Percentiles rank a stretch among this genome's conserved stretches.
Conservation (phyloP, 805 yeast species). For the Saccharomyces eubayanus region DNA sequence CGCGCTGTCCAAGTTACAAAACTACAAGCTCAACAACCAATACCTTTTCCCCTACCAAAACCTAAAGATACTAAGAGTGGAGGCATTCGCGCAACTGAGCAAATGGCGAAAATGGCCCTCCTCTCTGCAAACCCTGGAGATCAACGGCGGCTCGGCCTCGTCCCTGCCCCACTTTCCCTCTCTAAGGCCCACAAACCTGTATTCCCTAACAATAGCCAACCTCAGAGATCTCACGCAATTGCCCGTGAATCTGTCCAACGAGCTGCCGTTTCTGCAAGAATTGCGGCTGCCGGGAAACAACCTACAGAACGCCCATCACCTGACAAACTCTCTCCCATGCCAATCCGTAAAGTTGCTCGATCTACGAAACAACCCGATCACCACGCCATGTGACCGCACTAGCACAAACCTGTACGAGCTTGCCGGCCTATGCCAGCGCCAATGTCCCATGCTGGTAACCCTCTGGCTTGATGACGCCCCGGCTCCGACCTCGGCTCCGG, state of each 20-base stretch:
- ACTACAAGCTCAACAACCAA: not conserved
- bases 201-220: slow-evolving; percentile 5
- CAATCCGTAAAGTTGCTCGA: slow-evolving; percentile 10
- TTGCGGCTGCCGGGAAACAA: slow-evolving; percentile 15
- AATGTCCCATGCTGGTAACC: not conserved
- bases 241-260: slow-evolving; percentile 7
- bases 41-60: not conserved
- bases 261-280: slow-evolving; percentile 11
- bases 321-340: slow-evolving; percentile 11
- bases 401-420: not conserved
- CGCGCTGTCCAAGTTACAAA: not conserved
- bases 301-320: slow-evolving; percentile 7
- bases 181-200: slow-evolving; percentile 7
- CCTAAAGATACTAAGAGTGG: slow-evolving; percentile 1
- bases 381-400: not conserved
- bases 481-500: not conserved
- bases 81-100: slow-evolving; percentile 2
- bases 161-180: slow-evolving; percentile 7
- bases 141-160: slow-evolving; percentile 4
- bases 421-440: not conserved
- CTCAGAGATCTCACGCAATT: slow-evolving; percentile 8
- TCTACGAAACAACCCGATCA: slow-evolving; percentile 12
- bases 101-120: slow-evolving; percentile 2
- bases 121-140: slow-evolving; percentile 1
- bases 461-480: not conserved